Base-by-base conservation (phyloP, 1,139 yeast species). In the Geotrichum fermentans region DNA sequence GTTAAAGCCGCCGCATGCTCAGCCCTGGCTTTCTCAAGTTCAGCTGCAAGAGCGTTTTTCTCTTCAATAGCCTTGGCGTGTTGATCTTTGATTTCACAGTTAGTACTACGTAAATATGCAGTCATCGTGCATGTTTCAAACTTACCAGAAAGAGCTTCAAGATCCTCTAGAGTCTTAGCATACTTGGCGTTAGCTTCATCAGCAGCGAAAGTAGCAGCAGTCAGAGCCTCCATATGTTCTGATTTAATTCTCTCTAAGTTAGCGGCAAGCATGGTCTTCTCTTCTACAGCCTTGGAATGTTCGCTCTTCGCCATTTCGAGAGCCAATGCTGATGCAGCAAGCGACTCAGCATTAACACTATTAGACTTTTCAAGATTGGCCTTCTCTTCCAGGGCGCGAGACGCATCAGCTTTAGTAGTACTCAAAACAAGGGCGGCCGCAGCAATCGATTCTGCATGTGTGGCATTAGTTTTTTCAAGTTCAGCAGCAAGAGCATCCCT, bases 401-500 rank as follows among this genome's bases (percentile, higher is more conserved):
- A 32, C 22, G 16, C 33, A 28, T 33, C 30, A 10, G 30, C 40
- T n/a, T 47, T 16, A 32, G 50, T 24, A 30, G 42, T 13, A 28
- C 37, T 22, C n/a, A n/a, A n/a, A n/a, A n/a, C n/a, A n/a, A n/a
- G n/a, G n/a, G n/a, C n/a, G 11, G 42, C 42, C 35, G 45, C 35
- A 26, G 43, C 42, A 28, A 50, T 14, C 41, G 52, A 16, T 20
- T 40, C 29, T 36, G 37, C 41, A 16, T 49, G 51, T 7, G 47
- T 37, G 14, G 45, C 16, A 3, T 22, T 18, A 18, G 28, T 35
- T 20, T 43, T 36, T 28, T 24, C 34, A 32, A 37, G 40, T 11
- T 47, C 45, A 37, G 51, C 43, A 11, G 55, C 51, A 17, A 57
- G 42, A 3, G 47, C 49, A 21, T 57, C 53, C 32, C 52, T 38